Conservation (phyloP, 2,329 filamentous ascomycete species). For the Colletotrichum sp. region DNA sequence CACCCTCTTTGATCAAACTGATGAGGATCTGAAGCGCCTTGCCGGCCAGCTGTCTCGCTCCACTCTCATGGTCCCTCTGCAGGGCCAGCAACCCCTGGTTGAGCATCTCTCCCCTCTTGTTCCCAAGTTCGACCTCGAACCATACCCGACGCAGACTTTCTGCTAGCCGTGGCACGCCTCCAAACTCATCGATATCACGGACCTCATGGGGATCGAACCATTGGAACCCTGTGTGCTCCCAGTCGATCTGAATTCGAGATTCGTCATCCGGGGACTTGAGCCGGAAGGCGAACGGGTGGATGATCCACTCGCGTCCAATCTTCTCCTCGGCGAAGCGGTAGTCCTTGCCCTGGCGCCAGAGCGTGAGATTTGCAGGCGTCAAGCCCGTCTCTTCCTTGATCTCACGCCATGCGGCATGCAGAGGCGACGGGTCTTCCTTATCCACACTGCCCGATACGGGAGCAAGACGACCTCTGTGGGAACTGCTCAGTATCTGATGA, state of each 20-base stretch:
- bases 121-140: conserved; percentile 58
- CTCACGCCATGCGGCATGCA: conserved; percentile 66
- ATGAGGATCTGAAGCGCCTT: conserved; percentile 56
- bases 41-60: conserved; percentile 62
- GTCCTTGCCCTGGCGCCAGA: conserved; percentile 62
- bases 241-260: conserved; percentile 58
- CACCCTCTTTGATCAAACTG: conserved; percentile 41
- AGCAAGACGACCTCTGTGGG: conserved; percentile 57
- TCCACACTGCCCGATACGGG: conserved; percentile 69
- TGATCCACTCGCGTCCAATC: conserved; percentile 63
- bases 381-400: conserved; percentile 67
- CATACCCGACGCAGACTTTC: conserved; percentile 64
- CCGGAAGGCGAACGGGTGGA: conserved; percentile 66
- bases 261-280: conserved; percentile 48
- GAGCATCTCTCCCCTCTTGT: conserved; percentile 48
- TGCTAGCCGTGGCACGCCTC: conserved; percentile 61
- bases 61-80: conserved; percentile 62
- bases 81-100: conserved; percentile 51
- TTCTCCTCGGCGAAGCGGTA: conserved; percentile 60
- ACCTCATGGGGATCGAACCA: conserved; percentile 62
- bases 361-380: conserved; percentile 45
- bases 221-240: conserved; percentile 64
- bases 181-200: conserved; percentile 47
- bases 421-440: conserved; percentile 51
- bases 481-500: background rate